These are phyloP conservation scores for Venturia nashicola DNA, from an alignment of 2,329 filamentous ascomycete species.

Conservation along the genomic window DNA sequence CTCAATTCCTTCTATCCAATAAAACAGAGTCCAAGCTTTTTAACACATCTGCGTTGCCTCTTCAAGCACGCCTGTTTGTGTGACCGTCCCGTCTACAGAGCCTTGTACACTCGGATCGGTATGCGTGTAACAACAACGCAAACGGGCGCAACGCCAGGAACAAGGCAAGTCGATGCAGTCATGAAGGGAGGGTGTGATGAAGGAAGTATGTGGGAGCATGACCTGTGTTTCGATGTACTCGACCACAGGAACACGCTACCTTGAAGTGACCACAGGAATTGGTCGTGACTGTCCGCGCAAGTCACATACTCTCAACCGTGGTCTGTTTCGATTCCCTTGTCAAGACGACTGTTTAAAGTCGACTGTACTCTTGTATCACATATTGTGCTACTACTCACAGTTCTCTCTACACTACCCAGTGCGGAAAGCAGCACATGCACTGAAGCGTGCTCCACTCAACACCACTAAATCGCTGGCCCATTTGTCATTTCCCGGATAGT, in stretches of 20 bases:
- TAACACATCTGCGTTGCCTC: background rate
- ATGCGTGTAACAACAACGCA: constrained; percentile 3
- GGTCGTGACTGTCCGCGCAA: background rate
- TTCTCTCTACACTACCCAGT: background rate
- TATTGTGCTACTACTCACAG: background rate
- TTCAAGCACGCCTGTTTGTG: background rate
- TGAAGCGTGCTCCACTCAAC: background rate
- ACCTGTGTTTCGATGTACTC: background rate
- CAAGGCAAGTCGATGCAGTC: background rate
- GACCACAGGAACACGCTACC: background rate
- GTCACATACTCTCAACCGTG: background rate
- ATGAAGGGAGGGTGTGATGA: background rate
- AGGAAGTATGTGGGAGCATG: background rate
- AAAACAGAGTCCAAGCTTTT: background rate
- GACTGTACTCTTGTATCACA: background rate
- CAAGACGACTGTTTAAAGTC: background rate
- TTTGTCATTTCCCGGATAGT: background rate
- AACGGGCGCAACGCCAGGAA: background rate
- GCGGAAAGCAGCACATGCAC: background rate
- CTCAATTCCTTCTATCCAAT: background rate
- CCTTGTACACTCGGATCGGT: background rate
- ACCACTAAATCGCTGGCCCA: background rate
- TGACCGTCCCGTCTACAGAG: background rate
- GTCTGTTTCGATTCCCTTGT: background rate
- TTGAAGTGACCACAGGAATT: background rate